Evolutionary conservation across 2,329 filamentous ascomycete species (phyloP), one percentile per base, ranked within the genome.

Genomic region (Penicillium sp.): DNA sequence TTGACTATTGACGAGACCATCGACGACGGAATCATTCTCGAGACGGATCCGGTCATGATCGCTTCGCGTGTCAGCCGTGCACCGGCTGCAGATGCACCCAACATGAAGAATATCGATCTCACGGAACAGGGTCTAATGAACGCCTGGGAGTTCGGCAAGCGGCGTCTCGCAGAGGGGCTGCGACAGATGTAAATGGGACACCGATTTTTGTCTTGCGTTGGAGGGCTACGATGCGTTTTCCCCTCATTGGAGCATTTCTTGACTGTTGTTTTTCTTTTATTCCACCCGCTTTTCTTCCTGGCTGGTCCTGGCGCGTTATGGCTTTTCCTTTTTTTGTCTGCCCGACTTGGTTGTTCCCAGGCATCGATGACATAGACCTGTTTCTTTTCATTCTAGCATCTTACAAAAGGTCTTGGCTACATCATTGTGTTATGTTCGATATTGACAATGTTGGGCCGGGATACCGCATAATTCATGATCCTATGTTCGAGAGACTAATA

Each of bases 61-160:
- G 89, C 93, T 47, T 92, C 92, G 72, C 83, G 94, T 65, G 94
- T 97, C 69, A 96, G 90, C 82, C 88, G 89, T 75, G 92, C 94
- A 39, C 94, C 94, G 10, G 87, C 88, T 40, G 89, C 96, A 69
- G 94, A 99, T 78, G 88, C 92, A 66, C 82, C 84, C 9, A 91
- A 92, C 71, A 85, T 97, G 75, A 91, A 94, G 81, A 90, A 89
- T 72, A 93, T 97, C 75, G 93, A 97, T 74, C 85, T 97, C 54
- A 95, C 91, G 69, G 93, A 97, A 77, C 92, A 97, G 77, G 93
- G 93, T 49, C 85, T 97, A 74, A 87, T 96, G 76, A 97, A 96
- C 78, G 82, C 93, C 64, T 94, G 92, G 76, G 90, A 96, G 74
- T 89, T 97, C 74, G 93, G 92, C 73, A 95, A 94, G 82, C 88